These are phyloP conservation scores for Didymella sp. DNA, from an alignment of 2,329 filamentous ascomycete species.

Conservation along the genomic window DNA sequence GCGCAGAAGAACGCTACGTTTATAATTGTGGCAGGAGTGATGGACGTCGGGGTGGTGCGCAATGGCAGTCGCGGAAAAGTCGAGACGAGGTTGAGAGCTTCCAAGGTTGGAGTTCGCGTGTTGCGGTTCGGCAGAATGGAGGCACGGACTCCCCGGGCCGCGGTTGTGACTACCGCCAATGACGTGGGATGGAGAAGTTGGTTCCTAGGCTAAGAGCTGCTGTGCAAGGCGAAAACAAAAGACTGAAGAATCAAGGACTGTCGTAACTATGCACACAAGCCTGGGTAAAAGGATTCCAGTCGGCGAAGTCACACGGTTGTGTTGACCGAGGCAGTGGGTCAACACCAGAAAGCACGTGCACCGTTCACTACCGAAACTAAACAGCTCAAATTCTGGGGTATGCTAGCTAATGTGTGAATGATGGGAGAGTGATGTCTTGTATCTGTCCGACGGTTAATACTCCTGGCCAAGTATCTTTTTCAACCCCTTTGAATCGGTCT, in stretches of 20 bases:
- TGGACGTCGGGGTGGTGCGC: slow-evolving; percentile 25
- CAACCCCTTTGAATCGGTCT: slow-evolving; percentile 72
- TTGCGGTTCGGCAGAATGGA: slow-evolving; percentile 22
- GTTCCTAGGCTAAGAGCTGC: slow-evolving; percentile 11
- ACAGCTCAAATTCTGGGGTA: not conserved
- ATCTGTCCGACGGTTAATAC: slow-evolving; percentile 20
- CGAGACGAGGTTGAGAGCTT: slow-evolving; percentile 19
- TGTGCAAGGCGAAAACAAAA: slow-evolving; percentile 1
- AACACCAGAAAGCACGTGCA: not conserved
- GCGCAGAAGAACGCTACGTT: slow-evolving; percentile 17
- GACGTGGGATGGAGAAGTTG: slow-evolving; percentile 23
- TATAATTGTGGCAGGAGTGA: slow-evolving; percentile 23
- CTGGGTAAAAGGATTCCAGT: too few relatives aligned
- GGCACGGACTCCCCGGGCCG: slow-evolving; percentile 12
- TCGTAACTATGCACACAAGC: too few relatives aligned
- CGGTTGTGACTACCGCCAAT: slow-evolving; percentile 17
- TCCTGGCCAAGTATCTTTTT: slow-evolving; percentile 73
- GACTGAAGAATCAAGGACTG: not conserved
- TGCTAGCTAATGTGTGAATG: not conserved
- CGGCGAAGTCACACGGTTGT: not conserved
- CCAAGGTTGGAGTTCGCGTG: slow-evolving; percentile 19
- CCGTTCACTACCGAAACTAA: not conserved
- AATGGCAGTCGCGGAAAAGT: slow-evolving; percentile 32
- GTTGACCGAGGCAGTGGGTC: not conserved
- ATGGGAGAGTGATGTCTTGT: slow-evolving; percentile 14